Percentiles rank a stretch among this genome's conserved stretches.
Conservation (phyloP, 441 rosid species). For the Metrosideros polymorpha region DNA sequence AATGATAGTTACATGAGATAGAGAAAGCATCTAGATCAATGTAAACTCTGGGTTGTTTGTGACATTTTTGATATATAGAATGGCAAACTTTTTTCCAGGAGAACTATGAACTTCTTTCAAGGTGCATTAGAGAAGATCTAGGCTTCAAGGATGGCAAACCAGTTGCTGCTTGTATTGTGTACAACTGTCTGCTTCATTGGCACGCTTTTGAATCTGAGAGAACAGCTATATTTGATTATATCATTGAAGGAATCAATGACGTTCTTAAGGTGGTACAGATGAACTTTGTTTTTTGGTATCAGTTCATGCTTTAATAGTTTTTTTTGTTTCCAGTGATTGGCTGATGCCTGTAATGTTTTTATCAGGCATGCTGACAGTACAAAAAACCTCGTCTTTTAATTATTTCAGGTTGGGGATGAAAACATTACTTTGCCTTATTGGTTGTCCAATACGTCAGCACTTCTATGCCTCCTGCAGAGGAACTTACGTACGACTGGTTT, state of each 20-base stretch:
- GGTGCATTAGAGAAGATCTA: slow-evolving; percentile 76
- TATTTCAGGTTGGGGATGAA: slow-evolving; percentile 77
- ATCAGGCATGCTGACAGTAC: background rate
- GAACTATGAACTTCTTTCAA: slow-evolving; percentile 78
- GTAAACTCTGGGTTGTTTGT: background rate
- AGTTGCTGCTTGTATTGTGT: slow-evolving; percentile 82
- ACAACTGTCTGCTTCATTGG: slow-evolving; percentile 93
- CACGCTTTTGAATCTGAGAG: slow-evolving; percentile 94
- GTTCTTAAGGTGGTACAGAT: slow-evolving; percentile 58
- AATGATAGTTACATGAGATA: background rate
- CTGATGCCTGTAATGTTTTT: background rate
- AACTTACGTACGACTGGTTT: slow-evolving; percentile 77
- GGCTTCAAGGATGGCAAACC: slow-evolving; percentile 86
- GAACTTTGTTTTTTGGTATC: background rate
- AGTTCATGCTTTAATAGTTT: background rate
- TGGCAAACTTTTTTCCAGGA: slow-evolving; percentile 39
- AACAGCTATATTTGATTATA: slow-evolving; percentile 78
- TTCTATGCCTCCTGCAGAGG: slow-evolving; percentile 87
- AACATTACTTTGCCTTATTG: slow-evolving; percentile 70
- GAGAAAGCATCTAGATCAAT: background rate
- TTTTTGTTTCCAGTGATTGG: background rate
- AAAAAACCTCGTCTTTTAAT: slow-evolving; percentile 1
- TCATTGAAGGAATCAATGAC: slow-evolving; percentile 85
- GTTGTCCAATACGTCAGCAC: slow-evolving; percentile 92
- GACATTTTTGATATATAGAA: background rate